These are phyloP conservation scores for Aphanomyces cochlioides DNA, from an alignment of 352 stramenopile genomes.

Conservation along the genomic window DNA sequence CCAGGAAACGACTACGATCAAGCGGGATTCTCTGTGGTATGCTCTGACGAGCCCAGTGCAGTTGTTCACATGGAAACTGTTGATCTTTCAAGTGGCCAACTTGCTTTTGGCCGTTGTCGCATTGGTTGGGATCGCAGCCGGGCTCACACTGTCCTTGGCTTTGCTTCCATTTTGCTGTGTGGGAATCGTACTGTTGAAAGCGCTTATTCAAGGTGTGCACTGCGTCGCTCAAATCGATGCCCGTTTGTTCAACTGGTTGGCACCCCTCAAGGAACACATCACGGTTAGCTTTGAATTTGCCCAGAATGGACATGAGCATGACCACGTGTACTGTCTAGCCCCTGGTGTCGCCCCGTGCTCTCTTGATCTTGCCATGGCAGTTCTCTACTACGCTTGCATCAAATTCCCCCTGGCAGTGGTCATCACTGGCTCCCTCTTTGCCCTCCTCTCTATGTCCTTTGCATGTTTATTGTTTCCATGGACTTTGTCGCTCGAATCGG, in stretches of 20 bases:
- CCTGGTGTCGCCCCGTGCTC: conserved; percentile 9
- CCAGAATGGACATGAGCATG: neutral
- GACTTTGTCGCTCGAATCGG: neutral
- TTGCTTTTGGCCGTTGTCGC: conserved; percentile 43
- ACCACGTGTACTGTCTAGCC: neutral
- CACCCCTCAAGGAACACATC: conserved; percentile 39
- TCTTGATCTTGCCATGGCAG: neutral
- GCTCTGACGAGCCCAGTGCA: conserved; percentile 21
- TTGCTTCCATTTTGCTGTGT: conserved; percentile 64
- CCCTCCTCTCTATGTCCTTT: neutral
- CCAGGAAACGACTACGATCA: neutral
- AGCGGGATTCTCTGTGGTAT: conserved; percentile 9
- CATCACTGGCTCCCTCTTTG: neutral
- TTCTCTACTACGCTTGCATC: conserved; percentile 19
- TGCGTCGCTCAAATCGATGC: conserved; percentile 53
- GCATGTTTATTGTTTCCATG: conserved; percentile 4
- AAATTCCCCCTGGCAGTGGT: conserved; percentile 18
- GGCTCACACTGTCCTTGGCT: conserved; percentile 45
- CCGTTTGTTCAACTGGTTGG: conserved; percentile 59
- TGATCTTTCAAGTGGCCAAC: conserved; percentile 59
- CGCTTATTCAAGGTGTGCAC: conserved; percentile 53
- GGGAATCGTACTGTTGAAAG: conserved; percentile 58
- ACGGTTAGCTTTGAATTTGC: neutral
- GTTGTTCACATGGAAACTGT: conserved; percentile 16
- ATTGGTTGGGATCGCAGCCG: conserved; percentile 53